A percentile compares a stretch with the other conserved stretches of the same genome.
Evolutionary conservation across 1,284 basidiomycete genomes (phyloP).

Genomic region (Marasmius fiardii): DNA sequence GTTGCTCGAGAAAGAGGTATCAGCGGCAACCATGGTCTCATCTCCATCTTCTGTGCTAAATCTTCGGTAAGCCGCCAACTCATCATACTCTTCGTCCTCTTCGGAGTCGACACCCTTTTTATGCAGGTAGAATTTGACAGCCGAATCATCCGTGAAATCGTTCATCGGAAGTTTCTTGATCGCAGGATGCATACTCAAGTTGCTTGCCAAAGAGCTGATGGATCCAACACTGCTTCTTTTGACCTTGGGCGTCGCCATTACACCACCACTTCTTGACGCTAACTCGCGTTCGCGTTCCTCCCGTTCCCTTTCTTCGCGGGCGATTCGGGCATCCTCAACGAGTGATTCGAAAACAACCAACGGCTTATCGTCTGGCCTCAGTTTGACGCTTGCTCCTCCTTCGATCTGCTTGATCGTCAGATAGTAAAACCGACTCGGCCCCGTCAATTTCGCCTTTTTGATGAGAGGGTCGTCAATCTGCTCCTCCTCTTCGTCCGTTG

Average conservation of each 20-base stretch:
- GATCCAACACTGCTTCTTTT: constrained; percentile 92
- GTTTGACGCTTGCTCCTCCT: constrained; percentile 66
- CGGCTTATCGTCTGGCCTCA: constrained; percentile 75
- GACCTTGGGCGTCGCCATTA: constrained; percentile 57
- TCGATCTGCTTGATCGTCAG: constrained; percentile 92
- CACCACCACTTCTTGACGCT: neutral
- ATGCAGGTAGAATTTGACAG: constrained; percentile 95
- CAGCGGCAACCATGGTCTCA: constrained; percentile 46
- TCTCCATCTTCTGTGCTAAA: constrained; percentile 43
- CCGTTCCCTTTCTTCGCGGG: neutral
- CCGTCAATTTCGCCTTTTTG: constrained; percentile 16
- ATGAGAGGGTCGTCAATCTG: constrained; percentile 60
- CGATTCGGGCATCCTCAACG: constrained; percentile 72
- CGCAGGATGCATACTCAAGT: constrained; percentile 89
- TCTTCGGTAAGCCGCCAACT: constrained; percentile 19
- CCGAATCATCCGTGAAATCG: constrained; percentile 95
- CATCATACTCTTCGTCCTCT: constrained; percentile 25
- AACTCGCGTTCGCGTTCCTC: constrained; percentile 37
- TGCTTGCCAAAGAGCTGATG: constrained; percentile 89
- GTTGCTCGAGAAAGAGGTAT: constrained; percentile 27
- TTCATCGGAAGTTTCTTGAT: constrained; percentile 93
- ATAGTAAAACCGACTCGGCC: constrained; percentile 58
- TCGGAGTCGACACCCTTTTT: constrained; percentile 30
- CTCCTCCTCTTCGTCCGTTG: constrained; percentile 22
- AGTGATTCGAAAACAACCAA: constrained; percentile 85